Evolutionary conservation across 345 rosid genomes (phyloP), one percentile per base, ranked within the genome.

Genomic region (Euphorbia peplus): DNA sequence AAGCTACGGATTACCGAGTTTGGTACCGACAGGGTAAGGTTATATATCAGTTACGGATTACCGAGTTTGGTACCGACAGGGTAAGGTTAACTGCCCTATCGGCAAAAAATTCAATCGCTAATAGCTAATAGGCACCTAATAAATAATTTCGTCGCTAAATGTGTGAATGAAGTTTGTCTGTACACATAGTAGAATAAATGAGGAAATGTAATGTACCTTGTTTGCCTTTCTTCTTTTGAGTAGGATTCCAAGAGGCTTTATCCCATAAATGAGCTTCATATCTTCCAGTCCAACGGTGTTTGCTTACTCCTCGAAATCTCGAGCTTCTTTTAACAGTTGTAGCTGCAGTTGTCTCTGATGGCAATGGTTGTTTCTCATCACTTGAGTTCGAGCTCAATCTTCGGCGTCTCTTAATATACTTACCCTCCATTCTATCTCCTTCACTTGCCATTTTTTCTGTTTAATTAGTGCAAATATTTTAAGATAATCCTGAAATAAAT

Each of bases 221-320:
- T 29, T 82, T 82, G 30, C 85, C 85, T 30, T 82, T 82, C 74
- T 81, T 81, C 70, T 74, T 77, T 28, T 73, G 82, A 8, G 82
- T 76, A 25, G 80, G 79, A 75, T 81, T 81, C 85, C 85, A 76
- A 22, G 80, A 63, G 32, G 72, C 85, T 76, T 82, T 82, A 48
- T 82, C 85, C 85, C 84, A 78, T 37, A 81, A 72, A 74, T 81
- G 84, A 70, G 84, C 80, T 75, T 81, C 84, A 53, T 72, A 78
- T 18, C 84, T 46, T 60, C 84, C 82, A 0, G 84, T 81, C 84
- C 82, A 81, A 52, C 84, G 66, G 30, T 81, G 85, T 47, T 80
- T 78, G 80, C 85, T 78, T 21, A 81, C 82, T 5, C 85, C 85
- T 0, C 85, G 72, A 65, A 78, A 81, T 76, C 77, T 81, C 35